Base-by-base conservation (phyloP, 1,284 basidiomycete species). In the Sanghuangporus sanghuang region DNA sequence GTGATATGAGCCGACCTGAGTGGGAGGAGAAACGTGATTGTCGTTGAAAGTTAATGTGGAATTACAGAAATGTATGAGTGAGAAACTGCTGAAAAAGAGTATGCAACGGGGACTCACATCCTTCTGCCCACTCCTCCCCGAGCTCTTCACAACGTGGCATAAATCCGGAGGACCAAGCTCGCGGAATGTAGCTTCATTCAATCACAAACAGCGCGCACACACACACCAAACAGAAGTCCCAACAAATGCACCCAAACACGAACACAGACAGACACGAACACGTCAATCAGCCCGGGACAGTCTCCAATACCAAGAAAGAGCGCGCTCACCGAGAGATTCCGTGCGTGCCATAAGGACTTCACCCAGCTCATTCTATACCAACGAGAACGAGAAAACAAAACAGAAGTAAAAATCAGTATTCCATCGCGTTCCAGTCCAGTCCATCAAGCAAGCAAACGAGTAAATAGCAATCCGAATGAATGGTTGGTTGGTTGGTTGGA, bases 81-180 rank as follows among this genome's bases (percentile, higher is more conserved):
- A 62, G 2, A 23, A 56, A 59, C 12, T 9, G 21, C 32, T 9
- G 23, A 52, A 16, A 12, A 27, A 32, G 27, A n/a, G 7, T 18
- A 4, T 6, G 1, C 16, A 18, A 46, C 6, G 8, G 16, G 16
- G 66, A 83, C 90, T 71, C 68, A 95, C 92, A 75, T 98, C 95
- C 73, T 91, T 90, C 69, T 91, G 85, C 1, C 90, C 90, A 48
- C 87, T 82, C 68, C 87, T 85, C 16, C 94, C 94, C 0, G 90
- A 92, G 53, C 86, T 93, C 75, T 99, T 99, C 68, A 98, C 86
- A 63, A 98, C 92, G 78, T 99, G 95, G 71, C 94, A 96, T 42
- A 99, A 78, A 75, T 99, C 97, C 14, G 96, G 96, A 0, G 97
- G 96, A 12, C 96, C 96, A 21, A 99, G 87, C 79, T 99, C 96